Evolutionary conservation across 805 yeast genomes (phyloP), one percentile per base, ranked within the genome.

Genomic region (Kazachstania africana): DNA sequence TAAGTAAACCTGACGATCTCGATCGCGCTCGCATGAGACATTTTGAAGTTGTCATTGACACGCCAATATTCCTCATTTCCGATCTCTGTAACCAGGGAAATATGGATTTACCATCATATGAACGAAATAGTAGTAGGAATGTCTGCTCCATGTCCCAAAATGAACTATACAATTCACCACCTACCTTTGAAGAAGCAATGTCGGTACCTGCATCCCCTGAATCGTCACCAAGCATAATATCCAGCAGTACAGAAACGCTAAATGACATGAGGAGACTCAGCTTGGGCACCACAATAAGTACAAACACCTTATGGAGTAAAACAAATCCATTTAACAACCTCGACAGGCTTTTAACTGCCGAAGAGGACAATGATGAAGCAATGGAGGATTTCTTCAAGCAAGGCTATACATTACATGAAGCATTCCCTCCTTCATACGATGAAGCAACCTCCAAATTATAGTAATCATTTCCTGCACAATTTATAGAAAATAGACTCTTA

Each of bases 21-120:
- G 57, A 55, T 23, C 56, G 60, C 2, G 39, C 43, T 4, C 70
- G 68, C 38, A 55, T 72, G 58, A 84, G 78, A 44, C 87, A 80
- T 50, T 80, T 75, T 45, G 93, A 80, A 43, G 87, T 80, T 14
- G 71, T 80, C 27, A 78, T 80, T 24, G 91, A 80, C 47, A 78
- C 88, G 0, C 91, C 91, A 0, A 62, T 80, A 23, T 64, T 68
- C 19, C 49, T 72, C 13, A 57, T 70, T n/a, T 67, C 74, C 9
- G 59, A 58, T 21, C 40, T 53, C 3, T 65, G 70, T 41, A 50
- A 47, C 3, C 45, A 50, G 15, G 63, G 56, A 6, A 61, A 51
- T 35, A 47, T 59, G 36, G 57, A 55, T 8, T 42, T 65, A 12
- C 70, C 70, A 4, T 49, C 56, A 2, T 63, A 63, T 27, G 44